Percentiles rank a stretch among this genome's conserved stretches.
Conservation (phyloP, 2,329 filamentous ascomycete species). For the Alternaria angustiovoidea region DNA sequence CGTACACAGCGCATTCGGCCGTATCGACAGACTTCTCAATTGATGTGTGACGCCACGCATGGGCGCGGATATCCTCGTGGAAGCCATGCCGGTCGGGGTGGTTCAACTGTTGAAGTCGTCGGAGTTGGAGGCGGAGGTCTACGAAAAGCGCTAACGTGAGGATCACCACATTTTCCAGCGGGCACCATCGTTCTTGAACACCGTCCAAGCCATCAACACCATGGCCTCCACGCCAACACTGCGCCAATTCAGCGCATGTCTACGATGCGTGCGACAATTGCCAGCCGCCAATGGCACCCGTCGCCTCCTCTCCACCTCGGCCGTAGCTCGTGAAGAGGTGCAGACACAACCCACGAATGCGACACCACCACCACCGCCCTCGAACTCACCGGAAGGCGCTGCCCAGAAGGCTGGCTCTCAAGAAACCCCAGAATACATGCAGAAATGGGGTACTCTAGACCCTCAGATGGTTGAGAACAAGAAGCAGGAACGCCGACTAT, state of each 20-base stretch:
- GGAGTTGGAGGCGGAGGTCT: constrained; percentile 43
- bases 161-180: constrained; percentile 32
- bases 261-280: constrained; percentile 44
- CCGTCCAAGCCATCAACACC: constrained; percentile 20
- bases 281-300: constrained; percentile 40
- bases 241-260: constrained; percentile 45
- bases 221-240: constrained; percentile 49
- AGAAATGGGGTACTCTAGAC: constrained; percentile 46
- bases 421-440: constrained; percentile 43
- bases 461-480: constrained; percentile 46
- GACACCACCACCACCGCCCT: constrained; percentile 31
- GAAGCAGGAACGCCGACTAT: constrained; percentile 70
- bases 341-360: constrained; percentile 44
- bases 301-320: constrained; percentile 60
- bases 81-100: constrained; percentile 50
- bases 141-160: constrained; percentile 12
- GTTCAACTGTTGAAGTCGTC: constrained; percentile 27
- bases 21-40: constrained; percentile 39
- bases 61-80: constrained; percentile 48
- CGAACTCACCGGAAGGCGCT: constrained; percentile 18
- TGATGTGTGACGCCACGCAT: constrained; percentile 46
- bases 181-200: constrained; percentile 9
- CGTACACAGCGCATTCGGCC: constrained; percentile 52
- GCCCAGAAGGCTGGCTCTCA: constrained; percentile 20
- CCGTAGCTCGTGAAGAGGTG: constrained; percentile 54